Evolutionary conservation across 148 eudicot genomes (phyloP).

Genomic region (Vaccinium darrowii): DNA sequence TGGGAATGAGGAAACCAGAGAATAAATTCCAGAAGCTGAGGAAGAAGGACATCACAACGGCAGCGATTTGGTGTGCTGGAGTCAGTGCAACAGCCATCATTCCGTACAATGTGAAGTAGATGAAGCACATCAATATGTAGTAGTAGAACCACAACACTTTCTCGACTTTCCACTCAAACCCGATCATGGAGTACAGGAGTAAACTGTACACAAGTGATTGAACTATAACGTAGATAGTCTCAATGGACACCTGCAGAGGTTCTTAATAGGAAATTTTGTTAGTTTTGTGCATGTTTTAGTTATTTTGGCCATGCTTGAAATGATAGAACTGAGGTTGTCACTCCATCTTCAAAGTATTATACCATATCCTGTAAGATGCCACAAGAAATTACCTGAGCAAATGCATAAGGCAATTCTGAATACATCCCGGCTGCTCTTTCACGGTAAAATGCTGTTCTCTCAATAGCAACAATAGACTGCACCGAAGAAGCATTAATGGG

Average conservation of each 20-base stretch:
- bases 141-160: slow-evolving; percentile 43
- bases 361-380: background rate
- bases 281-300: background rate
- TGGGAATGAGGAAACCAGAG: slow-evolving; percentile 39
- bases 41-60: slow-evolving; percentile 45
- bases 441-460: slow-evolving; percentile 52
- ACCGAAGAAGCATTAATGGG: slow-evolving; percentile 42
- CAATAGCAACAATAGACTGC: slow-evolving; percentile 42
- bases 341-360: background rate
- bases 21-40: slow-evolving; percentile 26
- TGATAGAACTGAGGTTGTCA: background rate
- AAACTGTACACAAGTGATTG: slow-evolving; percentile 45
- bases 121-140: slow-evolving; percentile 42
- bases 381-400: slow-evolving; percentile 37
- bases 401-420: slow-evolving; percentile 50
- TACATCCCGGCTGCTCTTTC: slow-evolving; percentile 61
- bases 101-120: slow-evolving; percentile 48
- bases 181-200: slow-evolving; percentile 43
- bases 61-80: slow-evolving; percentile 41
- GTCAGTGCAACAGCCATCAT: slow-evolving; percentile 58
- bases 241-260: slow-evolving; percentile 23
- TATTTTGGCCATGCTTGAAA: background rate
- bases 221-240: slow-evolving; percentile 32
- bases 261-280: background rate
- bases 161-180: slow-evolving; percentile 31